phyloP scores from a whole-genome alignment of 805 yeast genomes.

The Tetrapisispora iriomotensis region DNA sequence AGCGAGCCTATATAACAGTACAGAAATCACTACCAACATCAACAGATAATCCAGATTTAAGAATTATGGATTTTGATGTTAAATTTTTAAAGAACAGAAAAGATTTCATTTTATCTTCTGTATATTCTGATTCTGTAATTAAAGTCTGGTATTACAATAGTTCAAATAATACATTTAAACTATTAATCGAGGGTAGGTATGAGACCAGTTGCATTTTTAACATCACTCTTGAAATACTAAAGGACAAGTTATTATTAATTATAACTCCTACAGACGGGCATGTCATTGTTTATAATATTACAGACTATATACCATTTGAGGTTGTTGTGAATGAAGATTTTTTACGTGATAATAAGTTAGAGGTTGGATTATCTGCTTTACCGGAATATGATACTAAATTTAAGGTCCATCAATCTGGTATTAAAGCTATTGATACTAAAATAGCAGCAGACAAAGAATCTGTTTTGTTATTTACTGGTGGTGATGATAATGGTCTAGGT shows the following conservation, averaged over 20 bases:
- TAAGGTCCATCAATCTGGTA: slow-evolving; percentile 75
- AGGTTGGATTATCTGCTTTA: slow-evolving; percentile 1
- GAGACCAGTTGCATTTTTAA: slow-evolving; percentile 70
- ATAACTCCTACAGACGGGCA: slow-evolving; percentile 81
- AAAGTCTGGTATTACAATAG: slow-evolving; percentile 50
- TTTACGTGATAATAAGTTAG: slow-evolving; percentile 4
- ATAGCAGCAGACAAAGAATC: slow-evolving; percentile 6
- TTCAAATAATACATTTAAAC: slow-evolving; percentile 30
- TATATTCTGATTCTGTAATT: slow-evolving; percentile 77
- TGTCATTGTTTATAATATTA: slow-evolving; percentile 50
- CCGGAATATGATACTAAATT: slow-evolving; percentile 27
- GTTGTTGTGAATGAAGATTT: slow-evolving; percentile 6
- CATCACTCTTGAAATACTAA: slow-evolving; percentile 36
- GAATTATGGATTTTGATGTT: slow-evolving; percentile 79
- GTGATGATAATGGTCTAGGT: slow-evolving; percentile 79
- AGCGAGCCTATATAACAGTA: slow-evolving; percentile 38
- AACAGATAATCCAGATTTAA: slow-evolving; percentile 61
- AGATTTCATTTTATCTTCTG: slow-evolving; percentile 41
- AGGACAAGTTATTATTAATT: slow-evolving; percentile 31
- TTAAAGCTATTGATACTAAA: slow-evolving; percentile 46
- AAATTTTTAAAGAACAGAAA: slow-evolving; percentile 28
- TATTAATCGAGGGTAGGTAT: slow-evolving; percentile 43
- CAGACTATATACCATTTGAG: slow-evolving; percentile 20
- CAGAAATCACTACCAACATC: slow-evolving; percentile 47
- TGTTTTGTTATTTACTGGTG: slow-evolving; percentile 57